Base-by-base conservation (phyloP, 75 land plant genomes). In the Isoetes taiwanensis region DNA sequence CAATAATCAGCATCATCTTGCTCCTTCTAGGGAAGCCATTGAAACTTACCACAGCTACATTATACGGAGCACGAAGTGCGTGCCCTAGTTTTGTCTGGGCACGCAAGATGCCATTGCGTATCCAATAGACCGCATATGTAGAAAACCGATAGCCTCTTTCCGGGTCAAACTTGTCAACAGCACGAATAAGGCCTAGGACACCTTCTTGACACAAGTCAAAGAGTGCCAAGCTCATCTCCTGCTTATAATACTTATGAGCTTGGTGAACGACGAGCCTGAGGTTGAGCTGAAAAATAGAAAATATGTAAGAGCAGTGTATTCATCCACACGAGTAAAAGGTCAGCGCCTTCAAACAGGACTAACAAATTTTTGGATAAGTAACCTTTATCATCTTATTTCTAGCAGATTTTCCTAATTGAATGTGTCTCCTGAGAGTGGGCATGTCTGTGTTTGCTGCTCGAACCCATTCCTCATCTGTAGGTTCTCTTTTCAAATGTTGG, bases 151-250 rank as follows among this genome's bases (percentile, higher is more conserved):
- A 73, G 6, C 79, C 82, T 37, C 77, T 80, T 4, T 59, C 70
- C 0, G 90, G 85, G 34, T 94, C 84, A 70, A 84, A 94, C 28
- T 89, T 81, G 63, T 94, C 99, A 39, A 94, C 84, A 3, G 86
- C 96, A 28, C 65, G 77, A 16, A 88, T 78, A 1, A 94, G 72
- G 32, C 99, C 99, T 50, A 73, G 71, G 0, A 69, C 83, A 30
- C 99, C 99, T 40, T 84, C 96, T 65, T 88, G 86, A 62, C 99
- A 94, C 14, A 81, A 65, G 32, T 94, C 99, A 24, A 76, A 74
- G 34, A 94, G 73, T 28, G 62, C 59, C 29, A 75, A 62, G 16
- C 79, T 66, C 58, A 59, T 78, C 23, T 84, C 96, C 63, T 79
- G 73, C 25, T 19, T 46, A 32, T 73, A 76, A 26, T 94, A 82